Evolutionary conservation across 441 rosid species (phyloP).

Genomic region (Corymbia citriodora): DNA sequence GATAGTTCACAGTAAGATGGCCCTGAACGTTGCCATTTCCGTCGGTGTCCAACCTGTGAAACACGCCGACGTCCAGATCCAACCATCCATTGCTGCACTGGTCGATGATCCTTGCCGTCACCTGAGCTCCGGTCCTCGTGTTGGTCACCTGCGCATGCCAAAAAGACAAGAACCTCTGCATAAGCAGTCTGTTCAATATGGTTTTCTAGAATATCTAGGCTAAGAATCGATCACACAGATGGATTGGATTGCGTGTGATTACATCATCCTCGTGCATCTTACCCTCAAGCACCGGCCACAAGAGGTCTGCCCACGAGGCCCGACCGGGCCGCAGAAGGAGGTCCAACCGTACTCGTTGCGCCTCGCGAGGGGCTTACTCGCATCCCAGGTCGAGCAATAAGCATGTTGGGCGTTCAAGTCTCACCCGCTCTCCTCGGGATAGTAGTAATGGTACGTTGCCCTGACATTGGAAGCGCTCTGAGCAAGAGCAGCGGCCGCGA

Average conservation of each 20-base stretch:
- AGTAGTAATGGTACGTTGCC: constrained; percentile 19
- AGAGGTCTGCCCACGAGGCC: constrained; percentile 15
- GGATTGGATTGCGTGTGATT: not conserved
- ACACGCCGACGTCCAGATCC: constrained; percentile 37
- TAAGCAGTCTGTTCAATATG: not conserved
- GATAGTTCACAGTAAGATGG: constrained; percentile 27
- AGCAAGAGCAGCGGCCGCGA: not conserved
- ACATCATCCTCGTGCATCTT: not conserved
- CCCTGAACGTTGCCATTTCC: constrained; percentile 33
- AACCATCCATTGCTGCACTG: constrained; percentile 45
- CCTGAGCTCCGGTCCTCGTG: constrained; percentile 29
- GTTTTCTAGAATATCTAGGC: not conserved
- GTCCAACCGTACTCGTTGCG: constrained; percentile 28
- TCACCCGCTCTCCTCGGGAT: constrained; percentile 22
- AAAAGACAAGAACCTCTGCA: not conserved
- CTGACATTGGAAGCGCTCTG: constrained; percentile 26
- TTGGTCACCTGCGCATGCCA: constrained; percentile 35
- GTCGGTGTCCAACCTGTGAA: constrained; percentile 33
- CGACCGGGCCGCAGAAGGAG: constrained; percentile 23
- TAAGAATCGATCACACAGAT: no score
- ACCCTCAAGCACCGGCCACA: constrained; percentile 33
- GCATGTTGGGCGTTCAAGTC: constrained; percentile 13
- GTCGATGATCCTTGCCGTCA: constrained; percentile 53
- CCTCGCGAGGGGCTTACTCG: constrained; percentile 23
- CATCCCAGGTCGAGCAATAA: constrained; percentile 28